Base-by-base conservation (phyloP, 371 early-diverging fungal species). In the Fennellomyces sp. region DNA sequence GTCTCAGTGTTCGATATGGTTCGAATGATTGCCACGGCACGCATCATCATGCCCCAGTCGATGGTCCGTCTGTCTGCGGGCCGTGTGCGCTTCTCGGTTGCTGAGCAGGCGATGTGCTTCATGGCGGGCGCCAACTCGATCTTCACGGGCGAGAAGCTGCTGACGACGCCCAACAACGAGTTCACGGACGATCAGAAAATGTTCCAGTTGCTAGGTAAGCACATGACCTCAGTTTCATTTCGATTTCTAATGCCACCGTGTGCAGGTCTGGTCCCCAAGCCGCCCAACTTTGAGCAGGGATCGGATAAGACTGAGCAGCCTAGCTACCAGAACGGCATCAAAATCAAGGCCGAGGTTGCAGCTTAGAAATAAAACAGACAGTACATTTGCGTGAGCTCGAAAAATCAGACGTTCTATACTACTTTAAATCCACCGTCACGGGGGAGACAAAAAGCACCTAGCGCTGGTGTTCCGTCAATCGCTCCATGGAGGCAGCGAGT, bases 21-120 rank as follows among this genome's bases (percentile, higher is more conserved):
- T 23, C 87, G 94, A 45, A 91, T 92, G 91, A 92, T 93, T 65
- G 86, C 91, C 7, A 93, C 94, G 3, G 91, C 92, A 11, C 87
- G 92, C 66, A 93, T 93, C 66, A 72, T 91, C 30, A 91, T 93
- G 91, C 94, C 94, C 51, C 78, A 81, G 66, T 83, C 91, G 21
- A 93, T 91, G 90, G 87, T 93, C n/a, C 85, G 91, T 68, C 76
- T 93, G n/a, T 90, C 90, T 8, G 93, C 93, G 45, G 93, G 93
- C 42, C 87, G 93, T 61, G 89, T 93, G 33, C 81, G 88, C 5
- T 91, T 93, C 80, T 78, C 84, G 6, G 78, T 83, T 21, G 76
- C 90, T 5, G 93, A 93, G 68, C 91, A 91, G 68, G 88, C 91
- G 27, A 65, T 65, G 65, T 92, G 92, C 75, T 93, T 93, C 73